These are phyloP conservation scores for Monosporascus sp. DNA, from an alignment of 2,329 filamentous ascomycete genomes.

Conservation along the genomic window DNA sequence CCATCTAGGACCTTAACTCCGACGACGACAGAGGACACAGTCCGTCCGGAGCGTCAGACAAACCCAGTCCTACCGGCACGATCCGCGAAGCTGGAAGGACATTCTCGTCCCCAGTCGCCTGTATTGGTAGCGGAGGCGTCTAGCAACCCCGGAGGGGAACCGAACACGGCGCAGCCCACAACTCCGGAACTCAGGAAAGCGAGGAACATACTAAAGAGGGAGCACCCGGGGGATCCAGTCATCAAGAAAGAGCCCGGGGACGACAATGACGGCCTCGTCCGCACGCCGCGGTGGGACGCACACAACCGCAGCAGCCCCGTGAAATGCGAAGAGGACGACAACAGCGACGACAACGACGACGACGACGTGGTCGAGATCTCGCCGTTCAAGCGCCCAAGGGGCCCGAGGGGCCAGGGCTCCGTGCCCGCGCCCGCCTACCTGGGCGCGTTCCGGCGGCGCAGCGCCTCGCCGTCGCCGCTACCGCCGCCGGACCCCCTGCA, in stretches of 20 bases:
- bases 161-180: too few species aligned
- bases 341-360: constrained; percentile 1
- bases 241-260: constrained; percentile 3
- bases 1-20: too few species aligned
- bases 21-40: too few species aligned
- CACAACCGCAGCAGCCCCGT: not conserved
- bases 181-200: too few species aligned
- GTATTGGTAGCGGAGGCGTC: too few species aligned
- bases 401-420: not conserved
- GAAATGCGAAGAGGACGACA: not conserved
- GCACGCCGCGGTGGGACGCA: constrained; percentile 1
- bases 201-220: too few species aligned
- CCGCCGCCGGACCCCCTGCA: not conserved
- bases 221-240: not conserved
- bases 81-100: too few species aligned
- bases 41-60: too few species aligned
- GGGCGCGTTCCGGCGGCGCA: not conserved
- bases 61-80: too few species aligned
- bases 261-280: not conserved
- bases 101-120: too few species aligned
- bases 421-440: not conserved
- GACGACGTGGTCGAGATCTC: constrained; percentile 7
- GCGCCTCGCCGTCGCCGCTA: not conserved
- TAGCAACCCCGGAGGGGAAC: too few species aligned
- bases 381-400: constrained; percentile 2